These are phyloP conservation scores for Solanum rostratum DNA, from an alignment of 257 asterid species.

Conservation along the genomic window DNA sequence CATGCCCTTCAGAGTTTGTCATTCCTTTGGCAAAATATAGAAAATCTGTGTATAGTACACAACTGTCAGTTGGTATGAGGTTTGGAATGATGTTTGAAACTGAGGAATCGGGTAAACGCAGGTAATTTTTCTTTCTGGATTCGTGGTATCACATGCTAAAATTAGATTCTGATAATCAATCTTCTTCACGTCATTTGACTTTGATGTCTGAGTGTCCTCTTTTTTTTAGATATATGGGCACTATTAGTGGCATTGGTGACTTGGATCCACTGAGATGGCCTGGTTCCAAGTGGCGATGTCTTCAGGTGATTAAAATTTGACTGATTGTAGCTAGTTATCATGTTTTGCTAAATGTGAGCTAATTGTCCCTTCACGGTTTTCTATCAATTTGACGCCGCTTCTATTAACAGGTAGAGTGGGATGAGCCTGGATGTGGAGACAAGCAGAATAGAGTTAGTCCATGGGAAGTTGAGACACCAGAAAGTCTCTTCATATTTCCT, in stretches of 20 bases:
- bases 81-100: constrained; percentile 98
- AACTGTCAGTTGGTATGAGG: constrained; percentile 79
- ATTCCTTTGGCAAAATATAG: constrained; percentile 65
- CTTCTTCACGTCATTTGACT: background rate
- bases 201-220: background rate
- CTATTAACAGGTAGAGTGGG: constrained; percentile 80
- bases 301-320: constrained; percentile 42
- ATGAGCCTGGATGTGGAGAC: constrained; percentile 90
- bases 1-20: constrained; percentile 90
- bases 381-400: background rate
- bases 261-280: constrained; percentile 94
- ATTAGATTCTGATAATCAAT: background rate
- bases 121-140: constrained; percentile 20
- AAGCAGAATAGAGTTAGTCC: constrained; percentile 85
- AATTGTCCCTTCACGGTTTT: background rate
- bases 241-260: constrained; percentile 63
- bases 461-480: constrained; percentile 98
- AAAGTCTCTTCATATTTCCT: constrained; percentile 90
- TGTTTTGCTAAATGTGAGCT: background rate
- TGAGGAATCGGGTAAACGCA: constrained; percentile 87
- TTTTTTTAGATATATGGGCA: constrained; percentile 72
- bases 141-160: background rate
- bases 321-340: background rate
- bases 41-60: constrained; percentile 63
- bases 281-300: constrained; percentile 90